A percentile compares a stretch with the other conserved stretches of the same genome.
These are phyloP conservation scores for Cystofilobasidium capitatum DNA, from an alignment of 768 basidiomycete species.

Conservation along the genomic window DNA sequence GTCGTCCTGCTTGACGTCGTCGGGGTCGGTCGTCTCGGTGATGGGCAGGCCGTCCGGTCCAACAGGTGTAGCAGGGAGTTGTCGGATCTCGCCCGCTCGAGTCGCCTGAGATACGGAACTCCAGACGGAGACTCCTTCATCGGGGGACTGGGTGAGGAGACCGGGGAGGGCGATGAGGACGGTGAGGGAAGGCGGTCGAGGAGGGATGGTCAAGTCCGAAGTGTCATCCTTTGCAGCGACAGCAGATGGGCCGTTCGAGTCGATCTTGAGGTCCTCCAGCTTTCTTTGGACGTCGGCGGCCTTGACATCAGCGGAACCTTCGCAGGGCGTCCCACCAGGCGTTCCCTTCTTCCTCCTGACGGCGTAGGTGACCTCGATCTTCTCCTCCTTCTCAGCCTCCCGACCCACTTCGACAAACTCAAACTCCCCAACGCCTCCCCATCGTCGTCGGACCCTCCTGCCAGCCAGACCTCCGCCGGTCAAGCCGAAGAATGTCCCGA, in stretches of 20 bases:
- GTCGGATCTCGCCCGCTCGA: constrained; percentile 1
- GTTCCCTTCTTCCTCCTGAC: constrained; percentile 15
- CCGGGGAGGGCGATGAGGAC: constrained; percentile 44
- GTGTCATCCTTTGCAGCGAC: neutral
- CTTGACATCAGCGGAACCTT: neutral
- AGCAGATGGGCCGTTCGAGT: neutral
- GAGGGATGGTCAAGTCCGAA: neutral
- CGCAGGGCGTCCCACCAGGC: neutral
- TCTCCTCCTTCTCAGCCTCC: constrained; percentile 20
- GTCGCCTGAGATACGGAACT: neutral
- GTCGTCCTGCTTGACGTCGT: too few relatives aligned
- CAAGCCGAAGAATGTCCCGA: constrained; percentile 42
- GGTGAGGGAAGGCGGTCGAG: constrained; percentile 20
- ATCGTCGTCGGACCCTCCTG: constrained; percentile 38
- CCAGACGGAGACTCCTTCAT: constrained; percentile 41
- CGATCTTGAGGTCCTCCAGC: neutral
- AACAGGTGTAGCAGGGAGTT: neutral
- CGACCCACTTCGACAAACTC: constrained; percentile 41
- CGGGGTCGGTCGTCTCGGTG: neutral
- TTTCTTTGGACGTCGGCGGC: neutral
- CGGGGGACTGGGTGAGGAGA: constrained; percentile 39
- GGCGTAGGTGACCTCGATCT: constrained; percentile 31
- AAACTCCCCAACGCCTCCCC: constrained; percentile 43
- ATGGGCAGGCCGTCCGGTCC: too few relatives aligned
- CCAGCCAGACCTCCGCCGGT: constrained; percentile 43